Base-by-base conservation (phyloP, 495 filamentous ascomycete species). In the Aspergillus ostianus region DNA sequence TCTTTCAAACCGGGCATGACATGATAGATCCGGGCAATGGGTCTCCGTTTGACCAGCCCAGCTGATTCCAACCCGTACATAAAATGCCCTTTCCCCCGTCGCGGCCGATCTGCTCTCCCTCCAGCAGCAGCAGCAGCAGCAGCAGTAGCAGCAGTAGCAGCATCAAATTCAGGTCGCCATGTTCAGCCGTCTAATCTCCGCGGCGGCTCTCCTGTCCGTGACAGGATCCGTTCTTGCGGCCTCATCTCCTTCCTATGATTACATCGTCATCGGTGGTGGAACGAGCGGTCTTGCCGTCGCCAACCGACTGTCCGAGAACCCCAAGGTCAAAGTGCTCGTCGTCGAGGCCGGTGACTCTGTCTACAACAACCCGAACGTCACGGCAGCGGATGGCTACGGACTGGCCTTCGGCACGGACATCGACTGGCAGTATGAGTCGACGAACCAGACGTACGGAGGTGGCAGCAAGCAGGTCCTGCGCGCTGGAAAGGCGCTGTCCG, bases 301-400 rank as follows among this genome's bases (percentile, higher is more conserved):
- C 5, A 80, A 79, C 64, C 75, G 82, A 13, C 75, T 86, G 5
- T 81, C 80, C 2, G 79, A 81, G 60, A 64, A 78, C 52, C 64
- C 76, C 2, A 64, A 73, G 51, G 53, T 80, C 29, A 75, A 63
- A 6, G 78, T 86, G 13, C 75, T 75, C 0, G 73, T 86, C 19
- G 75, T 85, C 27, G 84, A 87, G 69, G 82, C 83, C 18, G 84
- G 84, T 2, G 68, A 62, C n/a, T 77, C 76, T 17, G 77, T 75
- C 15, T 71, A 72, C 10, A 68, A 79, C 47, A 83, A 84, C 51
- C 59, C 64, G 19, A 82, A 85, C 53, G 80, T 84, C 13, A 82
- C 80, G 3, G 64, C 76, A 44, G 66, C 74, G 6, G 49, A 56
- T 5, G 70, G 66, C 19, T 84, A 80, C 53, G 70, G 67, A 64